Base-by-base conservation (phyloP, 2,329 filamentous ascomycete genomes). In the Sporothrix pallida region DNA sequence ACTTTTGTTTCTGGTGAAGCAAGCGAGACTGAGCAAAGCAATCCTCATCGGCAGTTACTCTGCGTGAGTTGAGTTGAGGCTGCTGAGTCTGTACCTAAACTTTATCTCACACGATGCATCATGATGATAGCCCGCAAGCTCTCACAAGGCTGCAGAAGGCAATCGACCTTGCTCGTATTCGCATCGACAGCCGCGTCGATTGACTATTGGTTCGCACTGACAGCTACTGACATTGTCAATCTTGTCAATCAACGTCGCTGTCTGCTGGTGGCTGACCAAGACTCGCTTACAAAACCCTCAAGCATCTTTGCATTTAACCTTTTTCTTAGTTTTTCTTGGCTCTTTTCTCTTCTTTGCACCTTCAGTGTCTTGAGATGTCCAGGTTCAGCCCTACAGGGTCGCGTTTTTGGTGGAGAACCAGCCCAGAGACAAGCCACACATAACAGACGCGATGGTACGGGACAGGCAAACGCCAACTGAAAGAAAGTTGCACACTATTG, bases 381-480 rank as follows among this genome's bases (percentile, higher is more conserved):
- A 56, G 31, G 20, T 23, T 60, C 56, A 60, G 56, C 56, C 56
- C 56, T 60, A 60, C 56, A 60, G 26, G 56, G 26, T 60, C 26
- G 26, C 26, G 56, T 37, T 60, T 60, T 15, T n/a, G 13, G 56
- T 60, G 56, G 56, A 60, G 13, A 37, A 5, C 31, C 26, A 60
- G 12, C 6, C 56, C 31, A 37, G 52, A 60, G 26, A 60, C 56
- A 60, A 60, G 56, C 56, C 56, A 60, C 56, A 37, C 26, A 26
- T 13, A 60, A 17, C 26, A 60, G 56, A 37, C 56, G 56, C 5
- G 56, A 31, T 10, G 56, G 56, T 13, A 50, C 23, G 26, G 23
- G 12, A 60, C 31, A 60, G 56, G 26, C 26, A 17, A 60, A 60
- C 17, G 56, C 56, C 26, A 12, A 58, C 6, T 26, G 31, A 37